Base-by-base conservation (phyloP, 306 rosid species). In the Quillaja saponaria region DNA sequence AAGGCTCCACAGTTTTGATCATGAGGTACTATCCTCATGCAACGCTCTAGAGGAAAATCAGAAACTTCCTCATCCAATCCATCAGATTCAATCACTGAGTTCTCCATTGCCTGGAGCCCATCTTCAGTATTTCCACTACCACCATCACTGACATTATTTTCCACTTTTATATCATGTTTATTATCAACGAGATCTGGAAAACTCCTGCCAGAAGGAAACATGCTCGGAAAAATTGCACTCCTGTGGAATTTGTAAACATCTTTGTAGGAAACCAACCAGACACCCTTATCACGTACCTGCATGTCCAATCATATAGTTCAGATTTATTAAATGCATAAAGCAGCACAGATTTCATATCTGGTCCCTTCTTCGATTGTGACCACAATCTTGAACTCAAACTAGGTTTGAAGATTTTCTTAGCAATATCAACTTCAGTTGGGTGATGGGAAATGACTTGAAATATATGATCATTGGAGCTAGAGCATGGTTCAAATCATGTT, bases 1-100 rank as follows among this genome's bases (percentile, higher is more conserved):
- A 94, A 94, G 72, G 99, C 96, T 50, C 99, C 99, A 58, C 84
- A 82, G 63, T 90, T 94, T 77, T 94, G 97, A 87, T 94, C 99
- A 78, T 94, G 99, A 15, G 99, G 99, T 58, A 84, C 48, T 68
- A 87, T 83, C 78, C 99, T 89, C 91, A 85, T 83, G 76, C 97
- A 87, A 58, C 64, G 91, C 71, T 94, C 97, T 10, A 90, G 69
- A 28, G 96, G 91, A 59, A 87, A 87, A 50, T 74, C 77, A 45
- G 85, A 90, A 75, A 83, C 78, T 72, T 89, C 96, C 69, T 61
- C 90, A 2, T 73, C 72, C 39, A 65, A 65, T 49, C 69, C 84
- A 18, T 72, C 51, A 49, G 63, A 66, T 20, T 17, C 18, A 40
- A 60, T 48, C 33, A 48, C 73, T 61, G 70, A 55, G 58, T 69